Evolutionary conservation across 2,329 filamentous ascomycete genomes (phyloP).

Genomic region (Venturia pyrina): DNA sequence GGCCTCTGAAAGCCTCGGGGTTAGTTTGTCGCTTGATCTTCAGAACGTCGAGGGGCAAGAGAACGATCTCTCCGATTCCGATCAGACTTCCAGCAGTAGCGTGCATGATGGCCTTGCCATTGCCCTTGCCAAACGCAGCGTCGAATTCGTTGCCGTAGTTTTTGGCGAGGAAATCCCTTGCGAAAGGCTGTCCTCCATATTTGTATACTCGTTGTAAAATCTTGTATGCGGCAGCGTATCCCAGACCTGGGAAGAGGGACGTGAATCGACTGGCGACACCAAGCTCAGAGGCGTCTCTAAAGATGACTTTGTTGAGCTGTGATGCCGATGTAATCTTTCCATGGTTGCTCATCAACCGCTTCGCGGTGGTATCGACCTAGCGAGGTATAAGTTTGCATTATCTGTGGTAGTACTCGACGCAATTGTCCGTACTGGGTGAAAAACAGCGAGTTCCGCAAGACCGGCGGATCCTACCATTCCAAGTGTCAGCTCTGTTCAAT

Average conservation of each 20-base stretch:
- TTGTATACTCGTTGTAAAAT: slow-evolving; percentile 96
- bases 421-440: slow-evolving; percentile 60
- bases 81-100: slow-evolving; percentile 91
- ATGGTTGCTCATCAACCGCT: slow-evolving; percentile 98
- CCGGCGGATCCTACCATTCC: slow-evolving; percentile 68
- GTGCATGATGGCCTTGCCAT: slow-evolving; percentile 96
- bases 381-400: slow-evolving; percentile 15
- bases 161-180: slow-evolving; percentile 73
- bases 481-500: slow-evolving; percentile 15
- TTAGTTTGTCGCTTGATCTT: slow-evolving; percentile 99
- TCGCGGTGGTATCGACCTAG: slow-evolving; percentile 94
- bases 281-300: slow-evolving; percentile 76
- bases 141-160: slow-evolving; percentile 82
- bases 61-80: slow-evolving; percentile 92
- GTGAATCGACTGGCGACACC: slow-evolving; percentile 69
- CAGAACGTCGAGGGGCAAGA: slow-evolving; percentile 88
- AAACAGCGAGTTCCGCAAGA: slow-evolving; percentile 86
- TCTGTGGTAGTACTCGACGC: background rate
- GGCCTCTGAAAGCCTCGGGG: slow-evolving; percentile 91
- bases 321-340: slow-evolving; percentile 51
- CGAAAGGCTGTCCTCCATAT: slow-evolving; percentile 94
- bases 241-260: slow-evolving; percentile 91
- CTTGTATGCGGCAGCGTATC: slow-evolving; percentile 97
- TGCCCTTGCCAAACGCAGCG: slow-evolving; percentile 85
- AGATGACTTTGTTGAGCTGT: slow-evolving; percentile 83